These are phyloP conservation scores for Kalmanozyma brasiliensis DNA, from an alignment of 1,284 basidiomycete species.

Conservation along the genomic window DNA sequence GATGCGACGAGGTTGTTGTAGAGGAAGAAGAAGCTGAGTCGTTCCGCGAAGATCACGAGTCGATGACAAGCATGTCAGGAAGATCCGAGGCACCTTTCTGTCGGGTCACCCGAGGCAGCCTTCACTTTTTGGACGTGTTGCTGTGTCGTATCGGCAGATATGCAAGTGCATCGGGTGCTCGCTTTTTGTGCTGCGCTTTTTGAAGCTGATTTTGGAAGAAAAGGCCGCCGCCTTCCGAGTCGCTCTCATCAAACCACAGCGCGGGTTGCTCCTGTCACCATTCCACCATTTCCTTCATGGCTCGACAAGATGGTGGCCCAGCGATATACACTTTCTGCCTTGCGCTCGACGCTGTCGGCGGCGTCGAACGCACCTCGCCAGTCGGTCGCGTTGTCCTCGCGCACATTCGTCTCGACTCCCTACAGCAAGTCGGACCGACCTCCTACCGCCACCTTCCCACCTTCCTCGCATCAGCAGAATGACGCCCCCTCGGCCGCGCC, in stretches of 20 bases:
- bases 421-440: constrained; percentile 38
- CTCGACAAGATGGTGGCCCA: constrained; percentile 41
- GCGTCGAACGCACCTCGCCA: constrained; percentile 30
- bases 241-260: too few relatives aligned
- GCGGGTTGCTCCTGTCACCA: too few relatives aligned
- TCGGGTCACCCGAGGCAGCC: neutral
- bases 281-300: too few relatives aligned
- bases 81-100: constrained; percentile 3
- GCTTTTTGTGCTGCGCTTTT: constrained; percentile 7
- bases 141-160: too few relatives aligned
- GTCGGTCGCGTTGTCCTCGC: constrained; percentile 35
- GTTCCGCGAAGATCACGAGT: neutral
- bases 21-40: neutral
- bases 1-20: neutral
- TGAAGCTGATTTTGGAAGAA: neutral
- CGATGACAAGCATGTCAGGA: constrained; percentile 6
- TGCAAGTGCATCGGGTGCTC: too few relatives aligned
- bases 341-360: constrained; percentile 46
- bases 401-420: constrained; percentile 38
- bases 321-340: constrained; percentile 39
- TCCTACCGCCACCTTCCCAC: constrained; percentile 47
- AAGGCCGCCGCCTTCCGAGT: too few relatives aligned
- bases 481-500: constrained; percentile 18
- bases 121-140: neutral
- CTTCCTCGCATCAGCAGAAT: constrained; percentile 41